Evolutionary conservation across 257 asterid genomes (phyloP).

Genomic region (Penstemon barbatus): DNA sequence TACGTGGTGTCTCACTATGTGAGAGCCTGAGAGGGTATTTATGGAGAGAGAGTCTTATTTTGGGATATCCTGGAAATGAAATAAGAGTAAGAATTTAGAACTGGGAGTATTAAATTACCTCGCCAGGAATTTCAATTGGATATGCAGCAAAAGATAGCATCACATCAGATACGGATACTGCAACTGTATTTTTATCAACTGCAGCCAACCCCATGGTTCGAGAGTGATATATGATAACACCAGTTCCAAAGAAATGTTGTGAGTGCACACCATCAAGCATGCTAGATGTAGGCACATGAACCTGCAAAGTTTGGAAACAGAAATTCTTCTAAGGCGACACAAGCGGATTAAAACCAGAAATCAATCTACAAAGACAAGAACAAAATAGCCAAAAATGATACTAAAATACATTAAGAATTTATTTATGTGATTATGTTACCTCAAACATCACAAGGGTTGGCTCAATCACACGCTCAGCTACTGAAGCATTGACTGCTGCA

Average conservation of each 20-base stretch:
- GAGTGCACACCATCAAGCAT: constrained; percentile 99
- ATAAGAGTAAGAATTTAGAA: no score
- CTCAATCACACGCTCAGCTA: constrained; percentile 85
- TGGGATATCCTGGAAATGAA: no score
- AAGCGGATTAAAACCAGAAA: constrained; percentile 20
- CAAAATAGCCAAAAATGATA: constrained; percentile 10
- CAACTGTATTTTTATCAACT: constrained; percentile 96
- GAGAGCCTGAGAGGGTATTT: no score
- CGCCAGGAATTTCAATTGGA: constrained; percentile 97
- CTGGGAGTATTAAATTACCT: constrained; percentile 46
- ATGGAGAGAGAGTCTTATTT: no score
- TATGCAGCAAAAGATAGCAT: constrained; percentile 99
- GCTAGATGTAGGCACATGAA: constrained; percentile 94
- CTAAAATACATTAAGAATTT: constrained; percentile 5
- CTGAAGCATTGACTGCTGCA: constrained; percentile 75
- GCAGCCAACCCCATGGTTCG: constrained; percentile 90
- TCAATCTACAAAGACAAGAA: constrained; percentile 7
- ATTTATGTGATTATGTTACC: constrained; percentile 49
- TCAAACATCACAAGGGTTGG: constrained; percentile 97
- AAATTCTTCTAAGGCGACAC: constrained; percentile 19
- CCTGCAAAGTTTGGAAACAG: constrained; percentile 51
- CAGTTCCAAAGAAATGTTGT: constrained; percentile 94
- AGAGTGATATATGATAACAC: constrained; percentile 86
- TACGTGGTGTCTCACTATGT: no score
- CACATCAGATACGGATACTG: constrained; percentile 90